These are phyloP conservation scores for Neurospora intermedia DNA, from an alignment of 495 filamentous ascomycete species.

Conservation along the genomic window DNA sequence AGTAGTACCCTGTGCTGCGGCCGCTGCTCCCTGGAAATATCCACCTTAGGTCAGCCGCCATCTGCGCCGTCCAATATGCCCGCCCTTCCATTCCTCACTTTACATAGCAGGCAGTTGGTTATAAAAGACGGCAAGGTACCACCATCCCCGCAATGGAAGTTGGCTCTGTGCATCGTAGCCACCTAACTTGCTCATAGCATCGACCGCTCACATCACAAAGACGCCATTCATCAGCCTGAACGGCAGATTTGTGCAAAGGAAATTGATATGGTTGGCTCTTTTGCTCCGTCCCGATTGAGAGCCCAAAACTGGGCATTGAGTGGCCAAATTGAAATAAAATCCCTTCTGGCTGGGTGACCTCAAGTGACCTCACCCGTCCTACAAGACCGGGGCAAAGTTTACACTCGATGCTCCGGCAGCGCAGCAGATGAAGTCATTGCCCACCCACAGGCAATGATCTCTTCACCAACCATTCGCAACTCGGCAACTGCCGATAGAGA, in stretches of 20 bases:
- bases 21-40: background rate
- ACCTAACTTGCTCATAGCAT: background rate
- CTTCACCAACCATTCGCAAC: background rate
- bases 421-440: background rate
- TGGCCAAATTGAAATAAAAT: background rate
- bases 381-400: background rate
- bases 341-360: background rate
- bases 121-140: background rate
- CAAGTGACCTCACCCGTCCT: background rate
- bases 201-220: background rate
- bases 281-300: background rate
- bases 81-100: background rate
- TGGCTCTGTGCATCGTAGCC: background rate
- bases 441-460: background rate
- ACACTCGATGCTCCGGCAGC: background rate
- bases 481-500: no score
- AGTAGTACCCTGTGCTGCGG: background rate
- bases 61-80: background rate
- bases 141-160: background rate
- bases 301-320: background rate
- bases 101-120: background rate
- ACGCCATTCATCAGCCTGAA: background rate
- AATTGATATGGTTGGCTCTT: background rate
- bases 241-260: background rate
- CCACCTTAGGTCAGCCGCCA: background rate